Conservation (phyloP, 495 filamentous ascomycete species). For the Neurospora hispaniola region DNA sequence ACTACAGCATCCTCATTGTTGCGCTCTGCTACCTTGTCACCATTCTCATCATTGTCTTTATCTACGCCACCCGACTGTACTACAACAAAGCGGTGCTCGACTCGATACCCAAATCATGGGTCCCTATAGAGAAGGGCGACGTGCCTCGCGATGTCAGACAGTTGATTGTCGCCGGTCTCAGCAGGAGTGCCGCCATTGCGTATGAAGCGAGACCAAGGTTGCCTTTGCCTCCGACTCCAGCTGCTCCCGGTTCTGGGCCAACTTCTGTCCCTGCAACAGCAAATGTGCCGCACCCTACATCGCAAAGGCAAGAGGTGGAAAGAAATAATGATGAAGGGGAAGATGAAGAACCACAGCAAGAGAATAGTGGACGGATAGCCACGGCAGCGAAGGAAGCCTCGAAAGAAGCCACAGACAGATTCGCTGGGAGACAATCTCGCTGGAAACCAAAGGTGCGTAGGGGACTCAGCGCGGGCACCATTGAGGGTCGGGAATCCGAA, state of each 20-base stretch:
- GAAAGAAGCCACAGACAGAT: neutral
- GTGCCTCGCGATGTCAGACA: constrained; percentile 59
- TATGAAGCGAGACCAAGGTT: constrained; percentile 65
- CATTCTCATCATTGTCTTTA: constrained; percentile 55
- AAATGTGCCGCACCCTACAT: neutral
- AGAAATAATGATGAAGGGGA: neutral
- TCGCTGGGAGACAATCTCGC: neutral
- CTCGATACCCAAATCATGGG: constrained; percentile 73
- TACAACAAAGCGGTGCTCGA: constrained; percentile 67
- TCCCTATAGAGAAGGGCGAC: constrained; percentile 72
- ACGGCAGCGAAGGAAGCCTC: neutral
- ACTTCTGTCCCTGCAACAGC: neutral
- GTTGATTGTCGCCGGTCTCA: constrained; percentile 60
- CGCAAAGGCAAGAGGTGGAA: neutral
- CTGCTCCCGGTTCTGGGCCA: neutral
- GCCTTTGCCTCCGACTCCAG: constrained; percentile 13
- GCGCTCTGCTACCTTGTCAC: constrained; percentile 69
- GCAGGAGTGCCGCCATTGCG: constrained; percentile 69
- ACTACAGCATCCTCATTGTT: constrained; percentile 79
- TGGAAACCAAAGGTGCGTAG: neutral
- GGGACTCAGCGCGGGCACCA: constrained; percentile 2
- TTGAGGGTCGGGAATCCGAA: constrained; percentile 3
- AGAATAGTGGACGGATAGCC: neutral
- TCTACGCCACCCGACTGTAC: constrained; percentile 84
- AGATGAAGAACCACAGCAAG: neutral